phyloP scores from a whole-genome alignment of 208 protist species.

The Trypanosoma melophagium region DNA sequence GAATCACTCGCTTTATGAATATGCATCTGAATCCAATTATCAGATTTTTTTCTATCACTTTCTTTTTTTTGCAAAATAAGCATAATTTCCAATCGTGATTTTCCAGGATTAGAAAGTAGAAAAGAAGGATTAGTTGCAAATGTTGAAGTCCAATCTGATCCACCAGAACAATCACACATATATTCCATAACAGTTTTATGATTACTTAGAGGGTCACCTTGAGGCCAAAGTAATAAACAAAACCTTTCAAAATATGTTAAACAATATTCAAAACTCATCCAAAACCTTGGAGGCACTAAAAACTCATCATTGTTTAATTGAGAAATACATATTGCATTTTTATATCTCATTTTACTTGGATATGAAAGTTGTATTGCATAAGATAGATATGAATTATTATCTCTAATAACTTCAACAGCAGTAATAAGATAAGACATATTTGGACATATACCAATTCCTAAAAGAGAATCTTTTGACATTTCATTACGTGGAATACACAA shows the following conservation, averaged over 20 bases:
- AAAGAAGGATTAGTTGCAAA: conserved; percentile 62
- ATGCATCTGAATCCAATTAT: conserved; percentile 38
- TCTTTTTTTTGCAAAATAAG: conserved; percentile 30
- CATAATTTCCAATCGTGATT: conserved; percentile 32
- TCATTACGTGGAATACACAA: conserved; percentile 20
- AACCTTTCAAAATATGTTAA: conserved; percentile 43
- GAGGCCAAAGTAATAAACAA: conserved; percentile 59
- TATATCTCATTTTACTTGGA: conserved; percentile 18
- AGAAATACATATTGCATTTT: conserved; percentile 21
- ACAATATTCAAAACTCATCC: conserved; percentile 66
- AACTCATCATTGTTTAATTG: conserved; percentile 19
- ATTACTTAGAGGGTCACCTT: conserved; percentile 41
- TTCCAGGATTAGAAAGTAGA: conserved; percentile 48
- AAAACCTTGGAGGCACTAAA: conserved; percentile 42
- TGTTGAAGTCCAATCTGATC: conserved; percentile 25
- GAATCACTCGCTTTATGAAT: conserved; percentile 19
- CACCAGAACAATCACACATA: conserved; percentile 22
- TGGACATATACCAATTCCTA: conserved; percentile 32
- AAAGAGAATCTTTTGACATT: conserved; percentile 9
- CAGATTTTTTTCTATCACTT: conserved; percentile 7
- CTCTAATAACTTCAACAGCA: conserved; percentile 23
- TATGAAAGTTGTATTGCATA: conserved; percentile 35
- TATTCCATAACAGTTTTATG: conserved; percentile 35
- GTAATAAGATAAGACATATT: conserved; percentile 36
- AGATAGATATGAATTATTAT: conserved; percentile 23